A percentile compares a stretch with the other conserved stretches of the same genome.
phyloP scores from a whole-genome alignment of 768 basidiomycete genomes.

The Omphalotus guepiniiformis region DNA sequence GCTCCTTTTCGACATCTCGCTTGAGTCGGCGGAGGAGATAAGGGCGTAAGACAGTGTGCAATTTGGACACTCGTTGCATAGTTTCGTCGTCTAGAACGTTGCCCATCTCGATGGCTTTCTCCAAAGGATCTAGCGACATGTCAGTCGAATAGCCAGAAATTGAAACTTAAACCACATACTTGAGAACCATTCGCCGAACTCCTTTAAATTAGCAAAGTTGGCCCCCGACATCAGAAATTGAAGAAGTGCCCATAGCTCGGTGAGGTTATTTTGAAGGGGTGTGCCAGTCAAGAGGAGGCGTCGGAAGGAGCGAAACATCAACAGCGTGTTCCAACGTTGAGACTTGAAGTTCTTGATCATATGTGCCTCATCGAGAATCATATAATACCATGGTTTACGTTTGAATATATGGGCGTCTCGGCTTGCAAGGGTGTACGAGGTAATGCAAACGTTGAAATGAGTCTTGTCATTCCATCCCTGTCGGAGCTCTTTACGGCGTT shows the following conservation, averaged over 20 bases:
- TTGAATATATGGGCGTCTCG: conserved; percentile 89
- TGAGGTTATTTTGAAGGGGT: conserved; percentile 93
- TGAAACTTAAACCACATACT: conserved; percentile 49
- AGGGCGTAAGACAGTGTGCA: conserved; percentile 94
- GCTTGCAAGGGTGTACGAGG: conserved; percentile 90
- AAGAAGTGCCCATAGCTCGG: conserved; percentile 91
- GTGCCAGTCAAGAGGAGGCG: conserved; percentile 93
- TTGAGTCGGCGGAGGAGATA: conserved; percentile 96
- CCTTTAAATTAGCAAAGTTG: conserved; percentile 86
- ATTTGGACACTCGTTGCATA: conserved; percentile 75
- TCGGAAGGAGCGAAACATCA: conserved; percentile 84
- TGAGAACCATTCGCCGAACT: conserved; percentile 96
- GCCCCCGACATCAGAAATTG: conserved; percentile 92
- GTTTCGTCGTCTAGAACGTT: conserved; percentile 75
- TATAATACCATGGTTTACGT: conserved; percentile 92
- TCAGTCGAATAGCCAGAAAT: background rate
- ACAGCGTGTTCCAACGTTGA: conserved; percentile 87
- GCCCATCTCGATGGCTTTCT: conserved; percentile 89
- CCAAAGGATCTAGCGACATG: conserved; percentile 71
- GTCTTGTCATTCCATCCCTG: conserved; percentile 89
- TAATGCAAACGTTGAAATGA: conserved; percentile 92
- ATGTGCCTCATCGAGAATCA: conserved; percentile 94
- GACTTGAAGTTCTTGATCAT: conserved; percentile 98
- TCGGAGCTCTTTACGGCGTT: conserved; percentile 85
- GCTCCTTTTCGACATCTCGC: conserved; percentile 93